phyloP scores from a whole-genome alignment of 2,329 filamentous ascomycete species.

The Ambrosiella xylebori region DNA sequence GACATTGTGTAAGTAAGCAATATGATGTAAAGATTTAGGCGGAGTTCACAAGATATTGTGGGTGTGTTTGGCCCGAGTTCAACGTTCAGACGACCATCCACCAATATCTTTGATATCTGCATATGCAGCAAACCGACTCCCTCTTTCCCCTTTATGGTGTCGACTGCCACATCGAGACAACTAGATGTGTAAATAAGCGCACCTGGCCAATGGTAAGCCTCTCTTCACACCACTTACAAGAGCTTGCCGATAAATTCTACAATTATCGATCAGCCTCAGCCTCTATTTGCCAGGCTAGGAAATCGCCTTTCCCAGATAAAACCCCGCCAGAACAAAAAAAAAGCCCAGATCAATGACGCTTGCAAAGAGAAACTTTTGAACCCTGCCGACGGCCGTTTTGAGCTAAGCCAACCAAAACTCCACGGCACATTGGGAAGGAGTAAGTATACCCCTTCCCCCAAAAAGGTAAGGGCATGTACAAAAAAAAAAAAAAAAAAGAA shows the following conservation, averaged over 20 bases:
- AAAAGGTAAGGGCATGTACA: not conserved
- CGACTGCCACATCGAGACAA: no score
- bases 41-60: not conserved
- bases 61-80: not conserved
- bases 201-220: no score
- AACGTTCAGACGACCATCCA: no score
- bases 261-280: no score
- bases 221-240: no score
- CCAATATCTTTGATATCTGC: no score
- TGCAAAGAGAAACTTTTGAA: not conserved
- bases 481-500: not conserved
- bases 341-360: constrained; percentile 1
- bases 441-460: not conserved
- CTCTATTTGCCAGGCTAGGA: no score
- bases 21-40: not conserved
- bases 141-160: no score
- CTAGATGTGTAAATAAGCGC: no score
- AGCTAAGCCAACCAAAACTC: not conserved
- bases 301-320: not conserved
- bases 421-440: not conserved
- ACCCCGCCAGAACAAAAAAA: not conserved
- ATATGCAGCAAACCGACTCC: no score
- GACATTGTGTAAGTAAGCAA: not conserved
- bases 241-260: no score
- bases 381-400: constrained; percentile 1